These are phyloP conservation scores for Penicillium sp. DNA, from an alignment of 2,329 filamentous ascomycete genomes.

Conservation along the genomic window DNA sequence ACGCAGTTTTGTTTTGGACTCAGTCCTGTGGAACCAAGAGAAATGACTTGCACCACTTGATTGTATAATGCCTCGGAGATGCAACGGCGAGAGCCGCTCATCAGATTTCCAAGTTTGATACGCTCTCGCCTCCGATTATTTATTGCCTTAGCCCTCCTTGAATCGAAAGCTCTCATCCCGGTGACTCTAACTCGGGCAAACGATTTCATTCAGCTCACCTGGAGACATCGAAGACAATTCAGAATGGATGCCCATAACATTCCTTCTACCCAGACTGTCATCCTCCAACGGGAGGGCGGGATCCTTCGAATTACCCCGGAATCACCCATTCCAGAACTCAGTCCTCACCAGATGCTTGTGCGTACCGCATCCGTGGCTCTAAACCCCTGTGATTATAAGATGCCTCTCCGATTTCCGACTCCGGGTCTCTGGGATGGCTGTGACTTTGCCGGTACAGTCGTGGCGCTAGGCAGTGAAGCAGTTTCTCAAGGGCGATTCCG, in stretches of 20 bases:
- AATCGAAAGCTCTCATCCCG: too few species aligned
- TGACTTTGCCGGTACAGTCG: constrained; percentile 30
- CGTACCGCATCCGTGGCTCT: constrained; percentile 31
- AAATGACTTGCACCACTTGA: neutral
- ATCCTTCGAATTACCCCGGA: constrained; percentile 14
- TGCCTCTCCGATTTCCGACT: constrained; percentile 19
- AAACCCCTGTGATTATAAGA: constrained; percentile 31
- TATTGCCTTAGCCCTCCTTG: too few species aligned
- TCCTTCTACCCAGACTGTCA: constrained; percentile 16
- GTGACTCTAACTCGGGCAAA: neutral
- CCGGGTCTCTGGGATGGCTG: constrained; percentile 27
- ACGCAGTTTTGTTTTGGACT: neutral
- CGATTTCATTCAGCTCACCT: too few species aligned
- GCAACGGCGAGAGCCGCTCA: neutral
- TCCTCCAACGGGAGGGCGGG: constrained; percentile 21
- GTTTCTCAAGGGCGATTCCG: constrained; percentile 15
- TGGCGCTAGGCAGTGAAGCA: constrained; percentile 18
- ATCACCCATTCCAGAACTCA: constrained; percentile 14
- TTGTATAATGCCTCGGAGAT: too few species aligned
- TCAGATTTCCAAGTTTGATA: too few species aligned
- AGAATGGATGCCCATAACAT: neutral
- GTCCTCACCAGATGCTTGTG: constrained; percentile 20
- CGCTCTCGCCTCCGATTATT: too few species aligned
- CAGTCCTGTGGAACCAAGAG: neutral
- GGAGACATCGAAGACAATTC: neutral